These are phyloP conservation scores for Vaccinium corymbosum DNA, from an alignment of 148 eudicot species.

Conservation along the genomic window DNA sequence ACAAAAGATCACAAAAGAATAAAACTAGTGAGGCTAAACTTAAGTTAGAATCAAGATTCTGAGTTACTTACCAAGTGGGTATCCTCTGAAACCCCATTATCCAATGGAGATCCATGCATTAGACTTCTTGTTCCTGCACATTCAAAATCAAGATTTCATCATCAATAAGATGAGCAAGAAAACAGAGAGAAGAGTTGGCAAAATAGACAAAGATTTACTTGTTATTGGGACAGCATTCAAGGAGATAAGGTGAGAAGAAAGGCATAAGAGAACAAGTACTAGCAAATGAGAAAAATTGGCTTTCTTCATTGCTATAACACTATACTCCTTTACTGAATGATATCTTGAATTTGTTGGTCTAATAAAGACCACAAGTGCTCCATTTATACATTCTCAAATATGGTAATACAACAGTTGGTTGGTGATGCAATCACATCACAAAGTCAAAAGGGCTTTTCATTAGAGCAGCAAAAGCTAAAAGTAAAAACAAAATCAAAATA, in stretches of 20 bases:
- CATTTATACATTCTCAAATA: conserved; percentile 16
- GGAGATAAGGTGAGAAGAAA: conserved; percentile 31
- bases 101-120: conserved; percentile 23
- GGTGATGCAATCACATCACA: conserved; percentile 21
- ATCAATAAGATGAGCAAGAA: neutral
- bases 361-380: conserved; percentile 14
- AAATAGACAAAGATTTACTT: conserved; percentile 24
- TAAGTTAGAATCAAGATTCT: neutral
- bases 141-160: neutral
- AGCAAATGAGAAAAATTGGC: conserved; percentile 23
- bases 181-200: neutral
- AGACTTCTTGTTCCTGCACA: conserved; percentile 41
- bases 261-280: conserved; percentile 23
- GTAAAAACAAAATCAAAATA: neutral
- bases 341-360: neutral
- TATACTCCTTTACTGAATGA: neutral
- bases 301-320: conserved; percentile 25
- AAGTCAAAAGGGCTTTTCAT: neutral
- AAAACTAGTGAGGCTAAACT: neutral
- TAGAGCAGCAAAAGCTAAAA: neutral
- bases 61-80: conserved; percentile 20
- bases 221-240: conserved; percentile 41
- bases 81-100: conserved; percentile 16
- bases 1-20: too few relatives aligned
- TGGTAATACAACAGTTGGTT: conserved; percentile 16